These are phyloP conservation scores for Oldenlandia corymbosa DNA, from an alignment of 257 asterid species.

Conservation along the genomic window DNA sequence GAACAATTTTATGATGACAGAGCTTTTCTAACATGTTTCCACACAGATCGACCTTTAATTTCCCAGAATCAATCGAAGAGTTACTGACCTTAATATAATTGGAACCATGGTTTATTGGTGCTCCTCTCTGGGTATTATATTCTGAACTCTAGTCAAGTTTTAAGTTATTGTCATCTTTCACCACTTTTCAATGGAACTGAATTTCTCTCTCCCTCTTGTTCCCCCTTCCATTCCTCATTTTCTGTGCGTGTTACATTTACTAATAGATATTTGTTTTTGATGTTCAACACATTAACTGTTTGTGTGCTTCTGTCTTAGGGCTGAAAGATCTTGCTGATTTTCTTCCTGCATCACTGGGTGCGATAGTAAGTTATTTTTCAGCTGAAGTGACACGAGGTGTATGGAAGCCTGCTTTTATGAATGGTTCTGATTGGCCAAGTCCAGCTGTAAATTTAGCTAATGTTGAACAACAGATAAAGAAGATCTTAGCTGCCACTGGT, in stretches of 20 bases:
- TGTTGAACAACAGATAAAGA: constrained; percentile 83
- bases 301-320: constrained; percentile 45
- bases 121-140: no score
- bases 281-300: constrained; percentile 7
- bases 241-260: background rate
- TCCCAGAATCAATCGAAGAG: no score
- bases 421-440: constrained; percentile 99
- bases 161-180: background rate
- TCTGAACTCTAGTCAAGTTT: background rate
- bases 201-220: background rate
- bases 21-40: no score
- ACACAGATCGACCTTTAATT: no score
- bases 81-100: background rate
- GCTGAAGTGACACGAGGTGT: constrained; percentile 96
- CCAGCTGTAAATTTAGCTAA: constrained; percentile 78
- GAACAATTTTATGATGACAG: no score
- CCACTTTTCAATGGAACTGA: background rate
- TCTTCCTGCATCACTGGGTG: constrained; percentile 95
- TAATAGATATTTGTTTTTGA: constrained; percentile 2
- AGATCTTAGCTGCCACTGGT: constrained; percentile 85
- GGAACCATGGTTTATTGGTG: background rate
- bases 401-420: constrained; percentile 96
- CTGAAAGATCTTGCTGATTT: constrained; percentile 97
- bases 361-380: constrained; percentile 81
- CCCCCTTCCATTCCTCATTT: background rate